Percentiles rank a stretch among this genome's conserved stretches.
Conservation (phyloP, 495 filamentous ascomycete species). For the Penicillium egyptiacum region DNA sequence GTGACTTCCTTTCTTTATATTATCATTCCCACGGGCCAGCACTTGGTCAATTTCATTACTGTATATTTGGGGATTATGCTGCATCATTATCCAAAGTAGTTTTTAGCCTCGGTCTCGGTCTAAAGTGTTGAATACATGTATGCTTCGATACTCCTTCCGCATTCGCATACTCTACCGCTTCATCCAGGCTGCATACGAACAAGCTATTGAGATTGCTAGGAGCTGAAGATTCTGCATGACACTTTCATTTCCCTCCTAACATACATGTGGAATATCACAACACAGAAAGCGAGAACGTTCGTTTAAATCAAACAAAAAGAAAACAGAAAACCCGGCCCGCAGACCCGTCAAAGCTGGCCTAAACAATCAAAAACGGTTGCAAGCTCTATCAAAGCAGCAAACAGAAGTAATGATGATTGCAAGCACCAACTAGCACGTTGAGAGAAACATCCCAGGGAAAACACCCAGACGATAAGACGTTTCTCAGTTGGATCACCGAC, state of each 20-base stretch:
- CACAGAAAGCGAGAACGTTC: not conserved
- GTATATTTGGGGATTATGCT: not conserved
- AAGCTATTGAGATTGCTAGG: not conserved
- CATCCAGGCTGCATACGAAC: not conserved
- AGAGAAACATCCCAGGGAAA: not conserved
- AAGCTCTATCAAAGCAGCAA: constrained; percentile 1
- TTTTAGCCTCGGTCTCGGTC: not conserved
- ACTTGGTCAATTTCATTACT: not conserved
- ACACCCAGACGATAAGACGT: not conserved
- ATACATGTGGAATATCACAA: constrained; percentile 1
- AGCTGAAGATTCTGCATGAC: not conserved
- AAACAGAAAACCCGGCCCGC: not conserved
- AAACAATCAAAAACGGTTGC: not conserved
- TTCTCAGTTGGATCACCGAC: not conserved
- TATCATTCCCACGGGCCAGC: not conserved
- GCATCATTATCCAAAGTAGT: not conserved
- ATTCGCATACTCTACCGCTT: not conserved
- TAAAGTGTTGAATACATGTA: not conserved
- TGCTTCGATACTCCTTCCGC: not conserved
- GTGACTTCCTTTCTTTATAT: not conserved
- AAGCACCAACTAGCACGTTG: not conserved
- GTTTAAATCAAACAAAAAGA: not conserved
- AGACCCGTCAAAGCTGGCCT: constrained; percentile 12
- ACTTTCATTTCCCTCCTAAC: not conserved
- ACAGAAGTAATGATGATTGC: not conserved